phyloP scores from a whole-genome alignment of 768 basidiomycete species.

The Suillus lakei region DNA sequence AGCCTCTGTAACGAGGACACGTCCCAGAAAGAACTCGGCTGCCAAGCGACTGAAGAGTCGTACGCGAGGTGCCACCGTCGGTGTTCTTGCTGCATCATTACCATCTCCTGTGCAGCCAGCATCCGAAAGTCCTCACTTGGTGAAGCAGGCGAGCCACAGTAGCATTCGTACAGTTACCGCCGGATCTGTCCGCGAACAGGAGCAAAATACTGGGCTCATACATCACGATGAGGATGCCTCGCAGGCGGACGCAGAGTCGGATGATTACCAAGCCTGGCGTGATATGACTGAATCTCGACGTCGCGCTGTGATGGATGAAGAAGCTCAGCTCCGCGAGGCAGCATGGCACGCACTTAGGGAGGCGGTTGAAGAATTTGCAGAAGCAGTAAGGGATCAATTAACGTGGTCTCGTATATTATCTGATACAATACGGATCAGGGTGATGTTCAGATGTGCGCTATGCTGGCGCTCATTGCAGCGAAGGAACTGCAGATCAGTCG shows the following conservation, averaged over 20 bases:
- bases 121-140: constrained; percentile 19
- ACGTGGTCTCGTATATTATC: not conserved
- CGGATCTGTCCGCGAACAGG: constrained; percentile 48
- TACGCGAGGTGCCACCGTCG: constrained; percentile 72
- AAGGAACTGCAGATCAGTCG: constrained; percentile 57
- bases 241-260: constrained; percentile 32
- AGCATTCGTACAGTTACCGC: constrained; percentile 77
- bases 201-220: constrained; percentile 26
- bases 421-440: constrained; percentile 50
- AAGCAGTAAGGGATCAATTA: constrained; percentile 48
- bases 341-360: constrained; percentile 61
- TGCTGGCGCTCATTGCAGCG: constrained; percentile 65
- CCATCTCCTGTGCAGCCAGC: constrained; percentile 12
- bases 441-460: constrained; percentile 80
- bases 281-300: constrained; percentile 29
- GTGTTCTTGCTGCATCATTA: constrained; percentile 53
- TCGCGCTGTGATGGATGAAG: constrained; percentile 47
- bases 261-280: constrained; percentile 23
- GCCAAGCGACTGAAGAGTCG: constrained; percentile 39
- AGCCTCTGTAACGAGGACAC: constrained; percentile 35
- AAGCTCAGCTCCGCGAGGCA: constrained; percentile 53
- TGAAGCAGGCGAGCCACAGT: constrained; percentile 60
- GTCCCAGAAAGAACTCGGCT: constrained; percentile 36
- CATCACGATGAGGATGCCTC: constrained; percentile 26
- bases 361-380: constrained; percentile 63